phyloP scores from a whole-genome alignment of 495 filamentous ascomycete species.

The Amorphotheca resinae region DNA sequence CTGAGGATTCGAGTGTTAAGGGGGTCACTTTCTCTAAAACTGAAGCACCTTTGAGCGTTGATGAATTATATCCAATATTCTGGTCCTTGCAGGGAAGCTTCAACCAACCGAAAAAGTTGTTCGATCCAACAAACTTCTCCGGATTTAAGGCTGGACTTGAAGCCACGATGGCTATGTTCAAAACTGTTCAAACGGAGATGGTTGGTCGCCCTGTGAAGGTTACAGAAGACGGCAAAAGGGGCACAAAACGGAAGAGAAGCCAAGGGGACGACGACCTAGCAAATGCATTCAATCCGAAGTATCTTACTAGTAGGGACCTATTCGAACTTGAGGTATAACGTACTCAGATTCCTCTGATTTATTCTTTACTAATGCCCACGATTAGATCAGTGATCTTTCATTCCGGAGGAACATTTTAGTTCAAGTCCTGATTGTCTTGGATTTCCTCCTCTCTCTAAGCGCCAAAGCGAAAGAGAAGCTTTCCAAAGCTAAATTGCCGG shows the following conservation, averaged over 20 bases:
- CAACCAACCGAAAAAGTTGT: constrained; percentile 75
- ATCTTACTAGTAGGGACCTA: constrained; percentile 84
- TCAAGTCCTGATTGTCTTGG: constrained; percentile 83
- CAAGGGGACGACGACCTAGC: constrained; percentile 47
- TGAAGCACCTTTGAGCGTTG: constrained; percentile 40
- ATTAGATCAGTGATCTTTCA: constrained; percentile 76
- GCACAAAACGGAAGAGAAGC: constrained; percentile 62
- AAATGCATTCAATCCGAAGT: constrained; percentile 88
- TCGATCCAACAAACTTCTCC: constrained; percentile 54
- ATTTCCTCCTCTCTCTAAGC: constrained; percentile 83
- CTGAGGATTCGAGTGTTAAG: constrained; percentile 32
- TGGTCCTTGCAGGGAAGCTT: constrained; percentile 89
- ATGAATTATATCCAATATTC: constrained; percentile 80
- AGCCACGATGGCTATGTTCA: constrained; percentile 68
- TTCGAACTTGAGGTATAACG: constrained; percentile 78
- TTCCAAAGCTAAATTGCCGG: constrained; percentile 40
- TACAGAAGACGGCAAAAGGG: constrained; percentile 46
- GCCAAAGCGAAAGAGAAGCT: constrained; percentile 69
- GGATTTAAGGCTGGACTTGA: constrained; percentile 71
- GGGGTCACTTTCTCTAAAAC: constrained; percentile 38
- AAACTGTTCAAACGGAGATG: constrained; percentile 60
- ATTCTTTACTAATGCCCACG: neutral
- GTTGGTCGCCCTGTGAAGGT: constrained; percentile 32
- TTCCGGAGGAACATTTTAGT: constrained; percentile 90
- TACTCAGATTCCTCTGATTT: neutral